Percentiles rank a stretch among this genome's conserved stretches.
These are phyloP conservation scores for Brassica carinata DNA, from an alignment of 345 rosid species.

Conservation along the genomic window DNA sequence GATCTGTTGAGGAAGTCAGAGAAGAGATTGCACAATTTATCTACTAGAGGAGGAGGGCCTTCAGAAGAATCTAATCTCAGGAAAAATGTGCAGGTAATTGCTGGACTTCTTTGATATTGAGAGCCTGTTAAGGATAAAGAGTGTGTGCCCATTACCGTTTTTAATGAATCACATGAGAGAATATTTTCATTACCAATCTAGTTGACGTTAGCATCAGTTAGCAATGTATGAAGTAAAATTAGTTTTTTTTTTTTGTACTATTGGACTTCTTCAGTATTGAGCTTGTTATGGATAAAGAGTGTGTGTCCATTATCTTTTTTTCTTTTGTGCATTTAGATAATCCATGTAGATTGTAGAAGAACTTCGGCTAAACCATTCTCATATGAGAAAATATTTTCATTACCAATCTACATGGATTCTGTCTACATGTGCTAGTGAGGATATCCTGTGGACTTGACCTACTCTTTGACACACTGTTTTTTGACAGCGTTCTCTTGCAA, in stretches of 20 bases:
- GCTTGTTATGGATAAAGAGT: background rate
- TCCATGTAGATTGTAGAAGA: background rate
- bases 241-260: too few species aligned
- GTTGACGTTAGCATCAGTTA: too few species aligned
- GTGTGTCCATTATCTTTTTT: background rate
- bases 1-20: constrained; percentile 72
- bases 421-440: constrained; percentile 12
- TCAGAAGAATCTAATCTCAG: constrained; percentile 82
- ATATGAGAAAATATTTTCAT: background rate
- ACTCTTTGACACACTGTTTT: constrained; percentile 34
- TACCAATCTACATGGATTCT: background rate
- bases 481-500: constrained; percentile 79
- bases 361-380: background rate
- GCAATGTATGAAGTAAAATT: too few species aligned
- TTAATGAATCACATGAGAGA: background rate
- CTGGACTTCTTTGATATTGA: background rate
- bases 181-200: background rate
- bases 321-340: background rate
- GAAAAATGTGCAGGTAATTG: constrained; percentile 86
- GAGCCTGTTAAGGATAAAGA: background rate
- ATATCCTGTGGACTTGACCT: constrained; percentile 36
- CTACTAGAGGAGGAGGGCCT: constrained; percentile 68
- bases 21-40: constrained; percentile 61
- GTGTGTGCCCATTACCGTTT: background rate
- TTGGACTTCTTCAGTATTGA: background rate